These are phyloP conservation scores for Cornus suecica DNA, from an alignment of 148 eudicot species.

Conservation along the genomic window DNA sequence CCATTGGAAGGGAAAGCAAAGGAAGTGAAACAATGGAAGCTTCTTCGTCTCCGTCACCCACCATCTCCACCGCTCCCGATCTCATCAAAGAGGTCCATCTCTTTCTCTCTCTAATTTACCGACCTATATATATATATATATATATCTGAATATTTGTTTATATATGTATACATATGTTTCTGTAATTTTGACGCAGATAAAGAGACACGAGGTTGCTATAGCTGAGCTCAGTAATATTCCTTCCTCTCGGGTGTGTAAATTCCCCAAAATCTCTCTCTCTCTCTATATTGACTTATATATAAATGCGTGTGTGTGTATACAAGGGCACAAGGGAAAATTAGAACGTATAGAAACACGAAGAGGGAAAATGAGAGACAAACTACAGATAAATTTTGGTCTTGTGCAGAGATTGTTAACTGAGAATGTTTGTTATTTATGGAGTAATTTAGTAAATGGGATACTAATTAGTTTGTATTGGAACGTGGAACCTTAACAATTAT, in stretches of 20 bases:
- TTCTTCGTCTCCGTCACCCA: not conserved
- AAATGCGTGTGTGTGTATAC: not conserved
- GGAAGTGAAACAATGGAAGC: constrained; percentile 5
- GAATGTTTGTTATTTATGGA: not conserved
- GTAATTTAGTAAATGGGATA: no score
- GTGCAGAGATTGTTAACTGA: not conserved
- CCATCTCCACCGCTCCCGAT: not conserved
- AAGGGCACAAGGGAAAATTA: not conserved
- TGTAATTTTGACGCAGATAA: constrained; percentile 31
- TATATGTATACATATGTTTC: not conserved
- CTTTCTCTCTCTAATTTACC: not conserved
- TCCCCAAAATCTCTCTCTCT: not conserved
- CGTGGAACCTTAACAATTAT: no score
- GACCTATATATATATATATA: not conserved
- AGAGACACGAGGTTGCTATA: constrained; percentile 66
- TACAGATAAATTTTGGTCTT: no score
- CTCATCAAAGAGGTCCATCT: constrained; percentile 6
- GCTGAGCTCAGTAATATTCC: constrained; percentile 63
- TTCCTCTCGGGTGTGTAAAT: constrained; percentile 44
- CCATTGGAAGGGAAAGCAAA: not conserved
- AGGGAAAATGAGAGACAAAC: not conserved
- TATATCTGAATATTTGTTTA: not conserved
- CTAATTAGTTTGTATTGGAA: no score
- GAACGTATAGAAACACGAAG: not conserved
- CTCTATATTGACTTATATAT: not conserved